A percentile compares a stretch with the other conserved stretches of the same genome.
phyloP scores from a whole-genome alignment of 2,329 filamentous ascomycete genomes.

The Aspergillus sp. region DNA sequence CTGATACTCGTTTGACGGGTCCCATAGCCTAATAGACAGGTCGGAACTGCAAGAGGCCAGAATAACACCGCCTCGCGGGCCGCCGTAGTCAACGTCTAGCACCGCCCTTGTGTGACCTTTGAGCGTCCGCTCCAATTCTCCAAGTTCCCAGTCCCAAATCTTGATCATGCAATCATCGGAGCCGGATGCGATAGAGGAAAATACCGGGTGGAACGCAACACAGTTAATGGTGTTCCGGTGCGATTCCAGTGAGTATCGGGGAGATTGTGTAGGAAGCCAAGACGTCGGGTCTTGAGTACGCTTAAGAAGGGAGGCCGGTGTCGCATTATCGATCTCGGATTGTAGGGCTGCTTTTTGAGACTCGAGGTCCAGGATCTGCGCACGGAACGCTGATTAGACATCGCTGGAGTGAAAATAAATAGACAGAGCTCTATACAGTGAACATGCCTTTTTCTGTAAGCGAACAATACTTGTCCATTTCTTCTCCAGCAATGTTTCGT shows the following conservation, averaged over 20 bases:
- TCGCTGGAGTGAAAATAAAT: neutral
- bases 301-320: constrained; percentile 67
- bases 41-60: constrained; percentile 82
- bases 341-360: constrained; percentile 66
- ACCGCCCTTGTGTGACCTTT: constrained; percentile 90
- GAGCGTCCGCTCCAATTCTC: constrained; percentile 80
- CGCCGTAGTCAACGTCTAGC: constrained; percentile 82
- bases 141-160: constrained; percentile 94
- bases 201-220: constrained; percentile 86
- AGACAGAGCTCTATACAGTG: neutral
- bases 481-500: constrained; percentile 86
- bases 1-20: constrained; percentile 86
- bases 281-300: constrained; percentile 75
- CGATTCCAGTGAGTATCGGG: constrained; percentile 74
- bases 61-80: constrained; percentile 69
- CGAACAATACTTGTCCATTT: constrained; percentile 97
- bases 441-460: constrained; percentile 77
- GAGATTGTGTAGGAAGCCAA: constrained; percentile 79
- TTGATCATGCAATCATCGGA: constrained; percentile 93
- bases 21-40: constrained; percentile 91
- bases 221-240: constrained; percentile 77
- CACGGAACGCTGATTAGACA: constrained; percentile 6
- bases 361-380: constrained; percentile 85
- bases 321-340: constrained; percentile 75
- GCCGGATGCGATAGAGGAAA: constrained; percentile 81